Base-by-base conservation (phyloP, 352 stramenopile genomes). In the Phytophthora syringae region DNA sequence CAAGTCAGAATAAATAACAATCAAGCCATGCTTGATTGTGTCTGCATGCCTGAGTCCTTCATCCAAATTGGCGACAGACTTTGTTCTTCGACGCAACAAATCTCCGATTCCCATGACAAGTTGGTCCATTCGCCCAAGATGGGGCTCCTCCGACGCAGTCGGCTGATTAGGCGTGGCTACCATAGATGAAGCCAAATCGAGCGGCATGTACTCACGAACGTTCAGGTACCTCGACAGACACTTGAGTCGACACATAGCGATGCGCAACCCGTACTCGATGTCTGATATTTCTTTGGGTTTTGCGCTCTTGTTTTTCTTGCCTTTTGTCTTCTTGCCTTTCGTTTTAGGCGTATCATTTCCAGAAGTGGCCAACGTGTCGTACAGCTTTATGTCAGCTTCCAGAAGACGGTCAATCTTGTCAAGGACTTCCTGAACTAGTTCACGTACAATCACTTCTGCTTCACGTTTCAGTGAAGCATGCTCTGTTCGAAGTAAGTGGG, bases 401-500 rank as follows among this genome's bases (percentile, higher is more conserved):
- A 95, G 57, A 11, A 78, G 63, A 18, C 78, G 63, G 40, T 82
- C 69, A 2, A 81, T 59, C 48, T 92, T 89, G 20, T 93, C 85
- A 6, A 93, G 65, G 12, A 91, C 52, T 21, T 84, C 74, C 72
- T 93, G 84, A 21, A 86, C 49, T 3, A 96, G 62, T 55, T 95
- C 84, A 36, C 84, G 82, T 9, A 94, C 64, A n/a, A 89, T 81
- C 25, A 89, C 63, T 49, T 93, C 86, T 2, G 81, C 83, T 63
- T 95, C 86, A 21, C 87, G 79, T 71, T 91, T 93, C 20, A 94
- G 67, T 34, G 88, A 86, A 45, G 87, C 79, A 57, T 95, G 84
- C 13, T 92, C 80, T 7, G 77, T 88, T 63, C 89, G 74, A 25
- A 82, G 57, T 54, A 96, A 72, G 37, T 95, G 83, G 1, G 82